Percentiles rank a stretch among this genome's conserved stretches.
phyloP scores from a whole-genome alignment of 129 eudicot genomes.

The Centrapalus pauciflorus region DNA sequence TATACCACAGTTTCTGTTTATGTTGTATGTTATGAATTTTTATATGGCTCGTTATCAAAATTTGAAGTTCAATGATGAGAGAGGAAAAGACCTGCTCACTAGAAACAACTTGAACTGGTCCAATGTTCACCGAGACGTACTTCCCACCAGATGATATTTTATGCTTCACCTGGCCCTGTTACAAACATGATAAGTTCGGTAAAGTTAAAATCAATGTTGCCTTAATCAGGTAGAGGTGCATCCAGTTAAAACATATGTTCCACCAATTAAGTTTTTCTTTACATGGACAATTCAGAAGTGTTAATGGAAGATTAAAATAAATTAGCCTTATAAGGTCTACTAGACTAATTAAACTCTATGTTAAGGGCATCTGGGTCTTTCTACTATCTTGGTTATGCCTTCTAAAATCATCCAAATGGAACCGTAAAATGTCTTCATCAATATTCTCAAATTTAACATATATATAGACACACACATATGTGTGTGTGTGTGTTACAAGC shows the following conservation, averaged over 20 bases:
- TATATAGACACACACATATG: too few relatives aligned
- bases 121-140: conserved; percentile 90
- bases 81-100: conserved; percentile 76
- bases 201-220: not conserved
- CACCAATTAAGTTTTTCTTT: not conserved
- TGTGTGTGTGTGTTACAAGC: too few relatives aligned
- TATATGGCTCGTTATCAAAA: not conserved
- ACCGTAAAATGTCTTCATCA: too few relatives aligned
- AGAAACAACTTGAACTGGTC: conserved; percentile 89
- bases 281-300: too few relatives aligned
- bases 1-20: not conserved
- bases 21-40: not conserved
- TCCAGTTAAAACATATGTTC: not conserved
- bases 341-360: not conserved
- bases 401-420: too few relatives aligned
- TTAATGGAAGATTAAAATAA: not conserved
- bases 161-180: conserved; percentile 85
- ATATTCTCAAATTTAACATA: not conserved
- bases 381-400: not conserved
- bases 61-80: conserved; percentile 13
- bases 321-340: not conserved
- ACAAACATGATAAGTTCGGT: not conserved
- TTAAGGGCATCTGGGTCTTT: not conserved
- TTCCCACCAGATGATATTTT: conserved; percentile 92
- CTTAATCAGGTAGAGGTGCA: not conserved